Percentiles rank a stretch among this genome's conserved stretches.
phyloP scores from a whole-genome alignment of 495 filamentous ascomycete species.

The Aspergillus heteromorphus region DNA sequence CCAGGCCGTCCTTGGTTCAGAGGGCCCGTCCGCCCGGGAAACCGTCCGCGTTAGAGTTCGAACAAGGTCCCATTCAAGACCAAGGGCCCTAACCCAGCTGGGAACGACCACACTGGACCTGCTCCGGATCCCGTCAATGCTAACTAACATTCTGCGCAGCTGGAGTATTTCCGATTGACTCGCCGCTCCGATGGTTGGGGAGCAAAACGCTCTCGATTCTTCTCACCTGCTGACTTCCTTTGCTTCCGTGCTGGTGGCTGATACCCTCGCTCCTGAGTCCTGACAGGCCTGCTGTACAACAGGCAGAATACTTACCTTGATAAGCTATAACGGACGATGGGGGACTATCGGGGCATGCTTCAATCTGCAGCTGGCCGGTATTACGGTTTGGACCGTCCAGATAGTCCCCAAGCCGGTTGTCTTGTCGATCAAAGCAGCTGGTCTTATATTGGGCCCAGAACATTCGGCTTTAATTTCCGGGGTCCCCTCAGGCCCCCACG shows the following conservation, averaged over 20 bases:
- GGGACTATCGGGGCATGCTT: background rate
- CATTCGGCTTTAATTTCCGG: slow-evolving; percentile 18
- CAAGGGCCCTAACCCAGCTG: background rate
- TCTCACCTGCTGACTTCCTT: background rate
- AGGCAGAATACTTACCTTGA: background rate
- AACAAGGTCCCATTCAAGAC: background rate
- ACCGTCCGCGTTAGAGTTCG: background rate
- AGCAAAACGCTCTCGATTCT: background rate
- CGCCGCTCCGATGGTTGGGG: background rate
- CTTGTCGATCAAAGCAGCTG: slow-evolving; percentile 1
- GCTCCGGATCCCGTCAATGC: background rate
- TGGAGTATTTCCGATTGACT: background rate
- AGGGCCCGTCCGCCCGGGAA: background rate
- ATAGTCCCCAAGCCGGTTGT: background rate
- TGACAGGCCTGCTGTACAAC: background rate
- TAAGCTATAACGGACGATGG: background rate
- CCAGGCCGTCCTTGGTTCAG: background rate
- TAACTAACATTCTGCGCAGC: background rate
- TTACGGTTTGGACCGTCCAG: background rate
- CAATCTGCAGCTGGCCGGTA: slow-evolving; percentile 11
- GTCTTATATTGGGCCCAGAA: slow-evolving; percentile 13
- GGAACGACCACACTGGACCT: background rate
- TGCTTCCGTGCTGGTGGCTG: background rate
- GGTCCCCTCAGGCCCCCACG: slow-evolving; percentile 5
- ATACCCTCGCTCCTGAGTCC: background rate